Evolutionary conservation across 306 rosid genomes (phyloP), one percentile per base, ranked within the genome.

Genomic region (Lotus japonicus): DNA sequence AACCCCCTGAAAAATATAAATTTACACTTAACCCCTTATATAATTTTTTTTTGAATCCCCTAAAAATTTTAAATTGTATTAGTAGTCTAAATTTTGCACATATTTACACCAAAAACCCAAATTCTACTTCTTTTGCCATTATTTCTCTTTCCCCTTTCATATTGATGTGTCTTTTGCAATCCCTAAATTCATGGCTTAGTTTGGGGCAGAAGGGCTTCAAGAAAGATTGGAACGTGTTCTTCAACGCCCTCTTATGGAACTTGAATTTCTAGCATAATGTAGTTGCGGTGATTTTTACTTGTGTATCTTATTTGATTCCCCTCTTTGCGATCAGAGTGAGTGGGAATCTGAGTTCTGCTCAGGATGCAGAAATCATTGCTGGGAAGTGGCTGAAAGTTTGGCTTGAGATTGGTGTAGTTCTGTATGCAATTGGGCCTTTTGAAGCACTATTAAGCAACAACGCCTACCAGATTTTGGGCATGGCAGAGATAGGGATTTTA

Each of bases 361-460:
- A 69, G 11, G 86, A 84, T 0, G 95, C 84, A 4, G 85, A 82
- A 23, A 64, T 82, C 1, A 80, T 88, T 6, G 89, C 86, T 0
- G 95, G 95, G 7, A 81, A 81, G 6, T 76, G 83, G 81, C 72
- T 88, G 64, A 84, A 77, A 55, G 42, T 52, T 13, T 84, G 81
- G 81, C 28, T 86, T 10, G 81, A 87, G 57, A 0, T 82, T 2
- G 96, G 96, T 0, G 87, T 90, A 0, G 86, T 82, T 6, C 36
- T 89, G 7, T 84, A 90, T 0, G 70, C 79, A 7, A 79, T 79
- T 56, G 96, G 96, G 1, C 79, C 84, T 1, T 86, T 71, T 19
- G 90, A 89, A 64, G 91, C 96, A 7, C 88, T 82, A 13, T 45
- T 89, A 45, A 86, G 92, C 55, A 89, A 82, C 13, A 76, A 87